These are phyloP conservation scores for Pneumocystis sp. DNA, from an alignment of 1,139 yeast species.

Conservation along the genomic window DNA sequence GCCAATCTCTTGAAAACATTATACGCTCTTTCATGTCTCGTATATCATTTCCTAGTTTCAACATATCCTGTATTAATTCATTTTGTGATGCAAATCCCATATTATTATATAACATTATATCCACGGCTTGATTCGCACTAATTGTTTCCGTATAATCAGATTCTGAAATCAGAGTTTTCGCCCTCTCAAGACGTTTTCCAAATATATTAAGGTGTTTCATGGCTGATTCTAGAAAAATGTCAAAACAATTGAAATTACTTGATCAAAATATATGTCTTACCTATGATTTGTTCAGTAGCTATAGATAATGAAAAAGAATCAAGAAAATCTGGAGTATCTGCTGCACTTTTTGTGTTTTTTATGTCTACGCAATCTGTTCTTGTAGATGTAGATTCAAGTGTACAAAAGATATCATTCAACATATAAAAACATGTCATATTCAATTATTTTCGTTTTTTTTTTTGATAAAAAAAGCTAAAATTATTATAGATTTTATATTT, in stretches of 20 bases:
- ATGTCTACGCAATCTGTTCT: background rate
- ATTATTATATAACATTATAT: background rate
- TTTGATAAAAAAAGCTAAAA: background rate
- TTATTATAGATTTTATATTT: background rate
- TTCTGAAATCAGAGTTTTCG: background rate
- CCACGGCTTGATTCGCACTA: background rate
- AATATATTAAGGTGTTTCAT: background rate
- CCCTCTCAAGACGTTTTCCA: background rate
- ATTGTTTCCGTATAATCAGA: background rate
- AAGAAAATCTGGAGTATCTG: background rate
- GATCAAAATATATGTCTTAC: background rate
- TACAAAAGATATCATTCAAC: background rate
- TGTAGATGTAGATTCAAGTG: background rate
- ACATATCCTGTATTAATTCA: background rate
- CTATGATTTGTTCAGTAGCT: background rate
- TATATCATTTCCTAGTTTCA: background rate
- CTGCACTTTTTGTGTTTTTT: background rate
- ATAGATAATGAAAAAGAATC: background rate
- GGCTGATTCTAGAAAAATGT: background rate
- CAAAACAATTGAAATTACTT: background rate
- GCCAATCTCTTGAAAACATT: background rate
- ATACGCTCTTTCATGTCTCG: background rate
- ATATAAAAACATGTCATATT: background rate
- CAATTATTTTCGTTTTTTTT: background rate
- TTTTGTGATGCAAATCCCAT: background rate